Conservation (phyloP, 306 rosid genomes). For the Rosa chinensis region DNA sequence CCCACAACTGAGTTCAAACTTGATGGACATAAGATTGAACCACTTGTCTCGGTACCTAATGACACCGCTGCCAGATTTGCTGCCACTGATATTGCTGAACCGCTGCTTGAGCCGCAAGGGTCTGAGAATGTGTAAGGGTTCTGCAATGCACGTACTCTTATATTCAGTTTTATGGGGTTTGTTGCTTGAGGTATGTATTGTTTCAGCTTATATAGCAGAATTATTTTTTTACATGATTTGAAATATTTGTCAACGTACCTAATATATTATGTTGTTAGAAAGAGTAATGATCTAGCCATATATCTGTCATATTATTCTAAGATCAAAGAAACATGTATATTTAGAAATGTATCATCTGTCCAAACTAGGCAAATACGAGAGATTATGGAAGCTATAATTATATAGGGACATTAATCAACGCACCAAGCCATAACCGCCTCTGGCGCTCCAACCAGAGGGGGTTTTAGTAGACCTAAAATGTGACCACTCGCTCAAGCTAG, state of each 20-base stretch:
- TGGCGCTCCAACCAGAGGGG: slow-evolving; percentile 44
- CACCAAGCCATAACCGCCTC: slow-evolving; percentile 56
- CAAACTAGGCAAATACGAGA: background rate
- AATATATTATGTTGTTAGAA: background rate
- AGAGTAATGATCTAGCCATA: background rate
- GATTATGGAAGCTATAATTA: background rate
- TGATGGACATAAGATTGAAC: slow-evolving; percentile 60
- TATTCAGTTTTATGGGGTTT: background rate
- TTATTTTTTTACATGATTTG: background rate
- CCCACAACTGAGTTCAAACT: slow-evolving; percentile 68
- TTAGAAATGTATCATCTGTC: background rate
- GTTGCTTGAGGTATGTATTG: background rate
- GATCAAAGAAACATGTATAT: background rate
- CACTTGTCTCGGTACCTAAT: slow-evolving; percentile 64
- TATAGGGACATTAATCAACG: background rate
- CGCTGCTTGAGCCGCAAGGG: slow-evolving; percentile 71
- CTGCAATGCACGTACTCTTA: slow-evolving; percentile 24
- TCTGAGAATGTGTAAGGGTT: slow-evolving; percentile 48
- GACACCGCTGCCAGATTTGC: slow-evolving; percentile 61
- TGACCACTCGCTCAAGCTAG: slow-evolving; percentile 56
- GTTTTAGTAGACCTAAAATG: slow-evolving; percentile 27
- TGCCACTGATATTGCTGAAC: slow-evolving; percentile 63
- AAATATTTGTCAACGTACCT: background rate
- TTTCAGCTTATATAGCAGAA: background rate
- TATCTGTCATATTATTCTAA: background rate